Percentiles rank a stretch among this genome's conserved stretches.
Conservation (phyloP, 768 basidiomycete genomes). For the Lentinula edodes region DNA sequence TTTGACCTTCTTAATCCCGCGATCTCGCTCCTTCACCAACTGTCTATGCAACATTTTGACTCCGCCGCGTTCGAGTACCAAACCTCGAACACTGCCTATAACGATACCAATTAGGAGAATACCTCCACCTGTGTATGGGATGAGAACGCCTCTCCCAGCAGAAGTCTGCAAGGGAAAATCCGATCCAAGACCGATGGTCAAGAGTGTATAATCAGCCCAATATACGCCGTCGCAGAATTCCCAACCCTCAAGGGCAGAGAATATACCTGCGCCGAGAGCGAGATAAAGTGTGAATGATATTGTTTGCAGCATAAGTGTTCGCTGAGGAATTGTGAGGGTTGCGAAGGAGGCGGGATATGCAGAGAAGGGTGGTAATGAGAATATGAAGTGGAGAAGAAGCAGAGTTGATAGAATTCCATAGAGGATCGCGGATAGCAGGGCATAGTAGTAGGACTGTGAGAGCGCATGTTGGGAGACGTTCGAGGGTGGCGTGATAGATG, state of each 20-base stretch:
- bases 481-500: conserved; percentile 9
- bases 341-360: conserved; percentile 22
- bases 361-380: conserved; percentile 28
- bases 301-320: conserved; percentile 38
- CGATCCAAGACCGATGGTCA: conserved; percentile 34
- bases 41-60: conserved; percentile 26
- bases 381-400: conserved; percentile 15
- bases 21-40: conserved; percentile 26
- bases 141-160: conserved; percentile 23
- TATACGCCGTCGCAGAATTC: conserved; percentile 32
- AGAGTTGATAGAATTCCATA: conserved; percentile 27
- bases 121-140: conserved; percentile 33
- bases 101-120: conserved; percentile 33
- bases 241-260: conserved; percentile 29
- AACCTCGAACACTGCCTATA: conserved; percentile 28
- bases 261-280: conserved; percentile 32
- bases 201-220: conserved; percentile 37
- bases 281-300: conserved; percentile 33
- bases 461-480: conserved; percentile 14
- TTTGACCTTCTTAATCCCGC: conserved; percentile 13
- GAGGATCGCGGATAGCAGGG: conserved; percentile 24
- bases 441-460: conserved; percentile 35
- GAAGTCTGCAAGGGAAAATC: conserved; percentile 29
- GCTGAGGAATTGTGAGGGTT: conserved; percentile 31
- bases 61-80: conserved; percentile 33